These are phyloP conservation scores for Picochlorum sp. DNA, from an alignment of 139 green algal species.

Conservation along the genomic window DNA sequence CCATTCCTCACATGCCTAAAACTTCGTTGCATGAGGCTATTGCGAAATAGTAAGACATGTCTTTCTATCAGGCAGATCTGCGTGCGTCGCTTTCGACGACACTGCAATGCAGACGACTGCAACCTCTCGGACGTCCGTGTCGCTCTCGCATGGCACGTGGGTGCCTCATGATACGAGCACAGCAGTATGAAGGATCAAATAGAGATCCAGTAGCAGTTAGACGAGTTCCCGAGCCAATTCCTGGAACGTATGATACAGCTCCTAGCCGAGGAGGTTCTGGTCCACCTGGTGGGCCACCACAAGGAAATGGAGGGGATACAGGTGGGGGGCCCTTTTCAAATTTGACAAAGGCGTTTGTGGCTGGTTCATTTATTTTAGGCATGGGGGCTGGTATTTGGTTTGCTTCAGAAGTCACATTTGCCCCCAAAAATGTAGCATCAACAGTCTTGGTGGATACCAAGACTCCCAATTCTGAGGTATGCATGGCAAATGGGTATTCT, in stretches of 20 bases:
- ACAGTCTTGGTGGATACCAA: slow-evolving; percentile 92
- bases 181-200: background rate
- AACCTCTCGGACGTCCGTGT: no score
- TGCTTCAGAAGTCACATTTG: slow-evolving; percentile 60
- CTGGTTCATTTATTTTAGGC: slow-evolving; percentile 78
- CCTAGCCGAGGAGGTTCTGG: slow-evolving; percentile 1
- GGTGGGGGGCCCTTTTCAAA: slow-evolving; percentile 13
- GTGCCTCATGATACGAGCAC: background rate
- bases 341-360: slow-evolving; percentile 56
- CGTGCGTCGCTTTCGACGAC: no score
- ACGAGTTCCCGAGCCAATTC: background rate
- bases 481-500: slow-evolving; percentile 92
- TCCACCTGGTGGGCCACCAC: slow-evolving; percentile 3
- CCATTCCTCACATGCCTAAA: no score
- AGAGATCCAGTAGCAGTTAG: background rate
- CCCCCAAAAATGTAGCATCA: slow-evolving; percentile 77
- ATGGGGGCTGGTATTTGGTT: slow-evolving; percentile 58
- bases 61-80: no score
- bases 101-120: no score
- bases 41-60: no score
- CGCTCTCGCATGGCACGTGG: no score
- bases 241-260: slow-evolving; percentile 16
- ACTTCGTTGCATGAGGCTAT: no score
- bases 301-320: slow-evolving; percentile 11
- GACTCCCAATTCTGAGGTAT: slow-evolving; percentile 87